A percentile compares a stretch with the other conserved stretches of the same genome.
These are phyloP conservation scores for Chrysanthemum seticuspe DNA, from an alignment of 129 eudicot genomes.

Conservation along the genomic window DNA sequence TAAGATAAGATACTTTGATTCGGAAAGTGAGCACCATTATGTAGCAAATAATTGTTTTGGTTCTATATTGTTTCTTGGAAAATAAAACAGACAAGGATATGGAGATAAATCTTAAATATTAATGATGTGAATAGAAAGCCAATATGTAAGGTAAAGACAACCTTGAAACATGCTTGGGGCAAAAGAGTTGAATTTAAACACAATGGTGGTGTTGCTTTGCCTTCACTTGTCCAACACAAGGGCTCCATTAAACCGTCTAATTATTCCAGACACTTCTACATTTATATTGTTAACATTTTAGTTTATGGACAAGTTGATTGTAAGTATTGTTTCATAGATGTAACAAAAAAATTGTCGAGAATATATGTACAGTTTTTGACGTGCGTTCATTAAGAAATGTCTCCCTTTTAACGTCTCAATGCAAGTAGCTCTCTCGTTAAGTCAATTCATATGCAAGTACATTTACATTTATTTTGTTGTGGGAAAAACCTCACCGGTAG, in stretches of 20 bases:
- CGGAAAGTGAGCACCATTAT: slow-evolving; percentile 6
- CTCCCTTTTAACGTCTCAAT: too few species aligned
- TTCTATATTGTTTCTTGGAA: slow-evolving; percentile 1
- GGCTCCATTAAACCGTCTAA: slow-evolving; percentile 32
- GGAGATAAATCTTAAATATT: slow-evolving; percentile 9
- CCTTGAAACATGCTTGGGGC: slow-evolving; percentile 31
- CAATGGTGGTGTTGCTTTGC: slow-evolving; percentile 30
- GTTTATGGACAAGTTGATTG: not conserved
- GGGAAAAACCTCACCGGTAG: too few species aligned
- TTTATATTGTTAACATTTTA: too few species aligned
- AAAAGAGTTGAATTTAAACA: slow-evolving; percentile 26
- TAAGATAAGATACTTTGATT: not conserved
- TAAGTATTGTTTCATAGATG: too few species aligned
- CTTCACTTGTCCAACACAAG: slow-evolving; percentile 32
- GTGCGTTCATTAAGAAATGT: too few species aligned
- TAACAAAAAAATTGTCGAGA: too few species aligned
- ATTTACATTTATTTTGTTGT: too few species aligned
- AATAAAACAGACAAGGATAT: slow-evolving; percentile 4
- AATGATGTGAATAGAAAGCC: slow-evolving; percentile 26
- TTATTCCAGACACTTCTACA: not conserved
- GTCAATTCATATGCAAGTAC: too few species aligned
- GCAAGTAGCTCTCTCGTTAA: too few species aligned
- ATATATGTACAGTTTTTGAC: too few species aligned
- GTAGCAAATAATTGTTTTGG: slow-evolving; percentile 12
- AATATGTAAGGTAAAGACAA: slow-evolving; percentile 23